Evolutionary conservation across 148 eudicot genomes (phyloP).

Genomic region (Cornus kousa): DNA sequence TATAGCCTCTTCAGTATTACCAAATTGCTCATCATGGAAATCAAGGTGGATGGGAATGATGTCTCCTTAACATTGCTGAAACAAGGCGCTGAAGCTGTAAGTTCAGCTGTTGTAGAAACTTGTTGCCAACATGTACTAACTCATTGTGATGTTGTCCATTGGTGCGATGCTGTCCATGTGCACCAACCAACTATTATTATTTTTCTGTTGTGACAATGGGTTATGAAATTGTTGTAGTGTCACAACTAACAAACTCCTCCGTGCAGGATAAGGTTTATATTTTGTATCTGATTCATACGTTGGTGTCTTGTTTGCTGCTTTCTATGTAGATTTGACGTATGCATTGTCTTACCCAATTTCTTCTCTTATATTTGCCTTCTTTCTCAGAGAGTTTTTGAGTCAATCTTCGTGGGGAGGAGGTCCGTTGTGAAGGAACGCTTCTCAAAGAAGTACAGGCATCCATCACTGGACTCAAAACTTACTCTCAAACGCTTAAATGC

Average conservation of each 20-base stretch:
- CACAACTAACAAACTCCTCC: background rate
- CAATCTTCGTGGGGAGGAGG: background rate
- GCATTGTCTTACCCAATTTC: background rate
- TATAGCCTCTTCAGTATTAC: background rate
- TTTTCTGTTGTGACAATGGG: background rate
- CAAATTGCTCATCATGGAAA: constrained; percentile 27
- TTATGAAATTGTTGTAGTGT: background rate
- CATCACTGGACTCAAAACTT: background rate
- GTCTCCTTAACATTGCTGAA: background rate
- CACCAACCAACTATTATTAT: background rate
- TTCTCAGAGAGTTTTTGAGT: background rate
- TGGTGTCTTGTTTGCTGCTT: background rate
- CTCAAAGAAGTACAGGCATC: background rate
- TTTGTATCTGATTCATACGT: too few relatives aligned
- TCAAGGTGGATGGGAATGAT: constrained; percentile 20
- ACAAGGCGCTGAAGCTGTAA: background rate
- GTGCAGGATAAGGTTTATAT: too few relatives aligned
- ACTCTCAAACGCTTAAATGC: background rate
- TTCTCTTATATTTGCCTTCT: too few relatives aligned
- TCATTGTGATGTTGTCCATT: background rate
- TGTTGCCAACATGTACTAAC: background rate
- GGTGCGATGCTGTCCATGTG: background rate
- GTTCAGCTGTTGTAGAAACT: background rate
- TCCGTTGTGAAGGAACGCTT: background rate
- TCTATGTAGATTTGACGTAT: background rate